Evolutionary conservation across 768 basidiomycete genomes (phyloP), one percentile per base, ranked within the genome.

Genomic region (Cystobasidium ongulense): DNA sequence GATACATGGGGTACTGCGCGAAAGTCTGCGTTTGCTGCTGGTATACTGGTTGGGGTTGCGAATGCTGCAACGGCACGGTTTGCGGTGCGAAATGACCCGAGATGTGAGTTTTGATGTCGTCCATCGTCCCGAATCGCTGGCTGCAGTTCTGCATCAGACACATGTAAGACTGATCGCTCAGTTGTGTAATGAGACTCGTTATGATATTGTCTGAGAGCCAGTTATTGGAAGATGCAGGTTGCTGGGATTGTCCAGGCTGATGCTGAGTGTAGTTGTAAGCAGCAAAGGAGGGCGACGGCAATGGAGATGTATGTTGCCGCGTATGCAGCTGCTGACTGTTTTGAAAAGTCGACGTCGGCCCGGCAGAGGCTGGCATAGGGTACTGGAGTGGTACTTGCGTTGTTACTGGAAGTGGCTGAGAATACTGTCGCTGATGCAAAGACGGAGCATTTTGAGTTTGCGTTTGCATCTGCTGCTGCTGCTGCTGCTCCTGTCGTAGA

Each of bases 61-160:
- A 7, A 21, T 64, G 63, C 15, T 38, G 41, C 35, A 39, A 5
- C 8, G 11, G 63, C 33, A 39, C 36, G 39, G 63, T 39, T 35
- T 64, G 63, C 33, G 63, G 36, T 15, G 36, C 63, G 25, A 38
- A 64, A 27, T 64, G 63, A 10, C 36, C 29, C 5, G 3, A 5
- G 18, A 64, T 27, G 23, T 64, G 63, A 29, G 25, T 1, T 15
- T 64, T 38, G 8, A 36, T 46, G 63, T 64, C 63, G 17, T 46
- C 63, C 3, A 39, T 46, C 10, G 3, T 5, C 10, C 33, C 36
- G 63, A 5, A 64, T 21, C 63, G 31, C n/a, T 64, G 63, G 10
- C 36, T 13, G 33, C 63, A 64, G 36, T 46, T 25, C 38, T 64
- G 63, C 35, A 64, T 64, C 31, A 46, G 41, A 36, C 63, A 64